A percentile compares a stretch with the other conserved stretches of the same genome.
Evolutionary conservation across 2,329 filamentous ascomycete genomes (phyloP).

Genomic region (Claviceps africana): DNA sequence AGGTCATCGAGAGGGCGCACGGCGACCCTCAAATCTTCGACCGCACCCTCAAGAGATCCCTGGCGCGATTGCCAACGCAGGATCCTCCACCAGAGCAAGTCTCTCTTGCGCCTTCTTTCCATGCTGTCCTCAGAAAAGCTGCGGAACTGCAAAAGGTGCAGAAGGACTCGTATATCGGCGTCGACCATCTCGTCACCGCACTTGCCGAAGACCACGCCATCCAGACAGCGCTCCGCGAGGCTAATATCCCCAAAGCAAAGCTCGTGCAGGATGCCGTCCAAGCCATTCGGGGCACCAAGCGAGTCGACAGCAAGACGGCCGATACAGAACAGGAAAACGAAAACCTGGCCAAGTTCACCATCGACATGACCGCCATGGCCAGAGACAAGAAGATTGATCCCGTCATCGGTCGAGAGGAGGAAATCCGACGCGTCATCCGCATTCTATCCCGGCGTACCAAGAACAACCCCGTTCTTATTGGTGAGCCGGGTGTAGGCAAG

Average conservation of each 20-base stretch:
- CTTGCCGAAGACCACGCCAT: slow-evolving; percentile 67
- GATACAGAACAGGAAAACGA: slow-evolving; percentile 88
- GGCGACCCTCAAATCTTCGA: slow-evolving; percentile 85
- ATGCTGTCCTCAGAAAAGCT: slow-evolving; percentile 68
- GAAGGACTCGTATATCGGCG: slow-evolving; percentile 86
- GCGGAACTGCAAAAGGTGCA: slow-evolving; percentile 92
- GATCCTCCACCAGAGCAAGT: slow-evolving; percentile 87
- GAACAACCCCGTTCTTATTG: slow-evolving; percentile 97
- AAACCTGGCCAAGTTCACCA: slow-evolving; percentile 94
- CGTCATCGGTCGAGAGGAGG: slow-evolving; percentile 91
- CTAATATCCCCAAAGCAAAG: slow-evolving; percentile 84
- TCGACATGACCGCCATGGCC: slow-evolving; percentile 95
- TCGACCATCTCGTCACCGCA: slow-evolving; percentile 84
- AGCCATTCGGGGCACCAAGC: slow-evolving; percentile 79
- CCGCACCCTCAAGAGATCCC: slow-evolving; percentile 74
- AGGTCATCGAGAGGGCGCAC: slow-evolving; percentile 86
- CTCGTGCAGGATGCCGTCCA: slow-evolving; percentile 82
- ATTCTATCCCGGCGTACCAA: slow-evolving; percentile 90
- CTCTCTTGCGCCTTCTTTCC: slow-evolving; percentile 67
- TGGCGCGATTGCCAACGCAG: slow-evolving; percentile 86
- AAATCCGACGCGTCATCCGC: slow-evolving; percentile 80
- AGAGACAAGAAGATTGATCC: slow-evolving; percentile 96
- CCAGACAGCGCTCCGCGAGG: slow-evolving; percentile 61
- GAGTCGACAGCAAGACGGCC: slow-evolving; percentile 91
- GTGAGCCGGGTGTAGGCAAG: slow-evolving; percentile 96